Conservation (phyloP, 73 alveolate species). For the Paramecium octaurelia region DNA sequence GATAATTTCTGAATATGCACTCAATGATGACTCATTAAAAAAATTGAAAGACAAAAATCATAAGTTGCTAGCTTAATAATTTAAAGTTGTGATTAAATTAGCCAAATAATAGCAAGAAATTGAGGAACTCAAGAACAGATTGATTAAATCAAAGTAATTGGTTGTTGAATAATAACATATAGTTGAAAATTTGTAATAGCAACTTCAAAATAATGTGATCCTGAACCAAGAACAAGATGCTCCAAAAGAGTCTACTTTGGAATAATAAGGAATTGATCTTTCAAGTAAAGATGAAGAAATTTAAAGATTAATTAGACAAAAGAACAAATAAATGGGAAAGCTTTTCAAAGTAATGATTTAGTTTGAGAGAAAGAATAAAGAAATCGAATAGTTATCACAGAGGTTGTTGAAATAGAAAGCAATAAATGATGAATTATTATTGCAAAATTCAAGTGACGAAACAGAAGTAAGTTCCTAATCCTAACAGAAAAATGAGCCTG, state of each 20-base stretch:
- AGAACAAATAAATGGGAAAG: background rate
- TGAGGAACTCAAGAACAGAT: background rate
- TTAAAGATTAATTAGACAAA: background rate
- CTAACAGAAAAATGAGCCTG: background rate
- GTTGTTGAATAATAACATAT: background rate
- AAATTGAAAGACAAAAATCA: background rate
- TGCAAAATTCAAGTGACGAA: background rate
- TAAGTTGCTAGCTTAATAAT: background rate
- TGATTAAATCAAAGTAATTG: background rate
- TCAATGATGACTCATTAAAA: background rate
- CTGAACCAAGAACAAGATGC: background rate
- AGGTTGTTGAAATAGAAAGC: background rate
- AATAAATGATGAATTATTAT: background rate
- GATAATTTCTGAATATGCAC: background rate
- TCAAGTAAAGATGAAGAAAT: background rate
- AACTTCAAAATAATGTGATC: background rate
- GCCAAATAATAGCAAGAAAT: background rate
- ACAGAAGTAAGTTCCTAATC: background rate
- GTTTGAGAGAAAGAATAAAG: background rate
- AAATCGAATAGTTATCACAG: background rate
- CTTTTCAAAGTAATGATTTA: background rate
- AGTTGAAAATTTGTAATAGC: background rate
- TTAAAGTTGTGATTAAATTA: background rate
- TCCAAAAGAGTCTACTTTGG: background rate
- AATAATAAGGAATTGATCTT: background rate